A percentile compares a stretch with the other conserved stretches of the same genome.
Evolutionary conservation across 78 protist genomes (phyloP).

Genomic region (Polysphondylium violaceum): DNA sequence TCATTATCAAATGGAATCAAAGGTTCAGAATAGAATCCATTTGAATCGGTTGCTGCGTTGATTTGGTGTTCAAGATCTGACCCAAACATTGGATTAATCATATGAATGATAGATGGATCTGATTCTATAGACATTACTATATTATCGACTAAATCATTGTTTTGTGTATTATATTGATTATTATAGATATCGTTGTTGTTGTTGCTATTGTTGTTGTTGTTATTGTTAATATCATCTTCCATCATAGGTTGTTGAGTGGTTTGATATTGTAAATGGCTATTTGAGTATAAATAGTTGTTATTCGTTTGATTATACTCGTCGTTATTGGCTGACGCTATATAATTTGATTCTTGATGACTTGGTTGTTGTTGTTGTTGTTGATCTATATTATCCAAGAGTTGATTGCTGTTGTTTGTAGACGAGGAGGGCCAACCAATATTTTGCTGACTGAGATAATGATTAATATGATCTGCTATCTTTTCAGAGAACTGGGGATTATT

Average conservation of each 20-base stretch:
- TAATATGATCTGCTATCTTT: constrained; percentile 54
- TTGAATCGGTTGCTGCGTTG: background rate
- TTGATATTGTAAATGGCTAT: too few relatives aligned
- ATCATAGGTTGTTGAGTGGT: background rate
- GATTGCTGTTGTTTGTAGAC: background rate
- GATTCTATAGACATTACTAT: constrained; percentile 31
- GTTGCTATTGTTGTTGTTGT: constrained; percentile 16
- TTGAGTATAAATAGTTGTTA: too few relatives aligned
- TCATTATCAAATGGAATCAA: too few relatives aligned
- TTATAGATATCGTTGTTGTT: background rate
- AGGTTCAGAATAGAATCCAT: too few relatives aligned
- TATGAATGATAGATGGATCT: too few relatives aligned
- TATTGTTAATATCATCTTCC: background rate
- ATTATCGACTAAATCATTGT: too few relatives aligned
- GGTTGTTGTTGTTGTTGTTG: constrained; percentile 18
- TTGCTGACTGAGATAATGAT: background rate
- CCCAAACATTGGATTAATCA: too few relatives aligned
- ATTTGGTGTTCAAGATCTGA: constrained; percentile 1
- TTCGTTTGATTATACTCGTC: too few relatives aligned
- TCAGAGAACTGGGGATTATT: constrained; percentile 41
- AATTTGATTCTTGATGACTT: background rate
- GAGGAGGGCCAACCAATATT: background rate
- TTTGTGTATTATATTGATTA: background rate
- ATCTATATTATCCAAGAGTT: background rate
- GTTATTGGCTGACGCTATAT: background rate